These are phyloP conservation scores for Artemisia tridentata DNA, from an alignment of 129 eudicot species.

Conservation along the genomic window DNA sequence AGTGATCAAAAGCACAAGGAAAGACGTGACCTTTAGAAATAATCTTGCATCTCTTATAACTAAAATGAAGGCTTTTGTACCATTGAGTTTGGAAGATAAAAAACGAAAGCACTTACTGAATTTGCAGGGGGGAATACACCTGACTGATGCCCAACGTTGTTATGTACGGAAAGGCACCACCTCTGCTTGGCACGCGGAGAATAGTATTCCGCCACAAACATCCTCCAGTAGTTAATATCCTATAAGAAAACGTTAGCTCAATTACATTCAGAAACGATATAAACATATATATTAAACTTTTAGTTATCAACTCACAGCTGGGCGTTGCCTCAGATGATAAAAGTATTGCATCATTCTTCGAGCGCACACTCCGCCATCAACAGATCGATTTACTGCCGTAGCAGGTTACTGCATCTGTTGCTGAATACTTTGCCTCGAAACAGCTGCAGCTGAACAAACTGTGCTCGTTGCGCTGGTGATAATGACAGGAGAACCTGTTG, in stretches of 20 bases:
- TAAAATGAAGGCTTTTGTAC: not conserved
- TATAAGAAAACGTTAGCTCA: not conserved
- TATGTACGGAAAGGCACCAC: conserved; percentile 78
- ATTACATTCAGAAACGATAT: not conserved
- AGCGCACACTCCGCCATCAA: conserved; percentile 71
- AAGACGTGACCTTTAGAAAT: not conserved
- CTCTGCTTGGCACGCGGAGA: conserved; percentile 91
- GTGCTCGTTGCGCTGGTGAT: conserved; percentile 68
- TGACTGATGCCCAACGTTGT: conserved; percentile 64
- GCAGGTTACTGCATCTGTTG: conserved; percentile 52
- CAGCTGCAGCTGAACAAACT: conserved; percentile 54
- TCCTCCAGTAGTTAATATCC: conserved; percentile 79
- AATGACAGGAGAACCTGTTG: conserved; percentile 58
- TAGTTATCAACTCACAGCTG: conserved; percentile 57
- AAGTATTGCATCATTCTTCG: conserved; percentile 72
- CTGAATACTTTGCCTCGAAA: conserved; percentile 51
- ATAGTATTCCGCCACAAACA: conserved; percentile 79
- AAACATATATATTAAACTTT: not conserved
- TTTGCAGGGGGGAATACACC: conserved; percentile 82
- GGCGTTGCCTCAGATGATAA: conserved; percentile 76
- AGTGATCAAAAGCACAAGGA: not conserved
- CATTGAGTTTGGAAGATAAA: not conserved
- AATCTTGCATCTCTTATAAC: not conserved
- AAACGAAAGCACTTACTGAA: conserved; percentile 38
- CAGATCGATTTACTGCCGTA: conserved; percentile 42